These are phyloP conservation scores for Cymbidium sinense DNA, from an alignment of 106 monocot species.

Conservation along the genomic window DNA sequence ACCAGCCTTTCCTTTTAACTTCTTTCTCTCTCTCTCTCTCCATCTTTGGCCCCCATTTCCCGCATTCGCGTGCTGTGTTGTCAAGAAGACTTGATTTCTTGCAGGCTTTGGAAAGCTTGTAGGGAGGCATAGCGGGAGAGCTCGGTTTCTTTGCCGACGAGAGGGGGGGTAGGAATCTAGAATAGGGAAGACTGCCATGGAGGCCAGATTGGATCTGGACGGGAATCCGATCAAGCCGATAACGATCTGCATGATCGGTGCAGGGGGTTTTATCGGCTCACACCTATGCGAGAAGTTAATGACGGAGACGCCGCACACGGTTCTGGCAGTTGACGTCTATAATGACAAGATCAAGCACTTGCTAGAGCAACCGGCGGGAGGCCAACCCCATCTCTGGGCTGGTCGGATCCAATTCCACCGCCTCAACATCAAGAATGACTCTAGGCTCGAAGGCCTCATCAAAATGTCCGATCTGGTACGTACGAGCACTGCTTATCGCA, in stretches of 20 bases:
- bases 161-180: neutral
- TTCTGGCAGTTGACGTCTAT: constrained; percentile 63
- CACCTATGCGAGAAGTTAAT: constrained; percentile 72
- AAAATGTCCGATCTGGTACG: constrained; percentile 59
- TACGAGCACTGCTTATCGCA: neutral
- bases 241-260: constrained; percentile 75
- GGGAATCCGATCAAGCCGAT: constrained; percentile 46
- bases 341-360: constrained; percentile 70
- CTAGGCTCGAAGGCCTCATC: constrained; percentile 71
- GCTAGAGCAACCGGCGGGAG: constrained; percentile 17
- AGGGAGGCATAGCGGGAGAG: too few species aligned
- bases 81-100: too few species aligned
- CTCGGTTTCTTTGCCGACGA: too few species aligned
- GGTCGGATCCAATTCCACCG: constrained; percentile 67
- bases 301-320: constrained; percentile 53
- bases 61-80: too few species aligned
- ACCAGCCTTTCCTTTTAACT: too few species aligned
- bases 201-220: constrained; percentile 45
- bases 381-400: constrained; percentile 28
- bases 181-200: neutral
- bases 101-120: too few species aligned
- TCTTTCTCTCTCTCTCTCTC: too few species aligned
- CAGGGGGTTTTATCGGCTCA: constrained; percentile 73
- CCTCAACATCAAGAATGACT: constrained; percentile 75
- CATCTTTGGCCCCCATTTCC: too few species aligned